A percentile compares a stretch with the other conserved stretches of the same genome.
Conservation (phyloP, 805 yeast genomes). For the Candida railenensis region DNA sequence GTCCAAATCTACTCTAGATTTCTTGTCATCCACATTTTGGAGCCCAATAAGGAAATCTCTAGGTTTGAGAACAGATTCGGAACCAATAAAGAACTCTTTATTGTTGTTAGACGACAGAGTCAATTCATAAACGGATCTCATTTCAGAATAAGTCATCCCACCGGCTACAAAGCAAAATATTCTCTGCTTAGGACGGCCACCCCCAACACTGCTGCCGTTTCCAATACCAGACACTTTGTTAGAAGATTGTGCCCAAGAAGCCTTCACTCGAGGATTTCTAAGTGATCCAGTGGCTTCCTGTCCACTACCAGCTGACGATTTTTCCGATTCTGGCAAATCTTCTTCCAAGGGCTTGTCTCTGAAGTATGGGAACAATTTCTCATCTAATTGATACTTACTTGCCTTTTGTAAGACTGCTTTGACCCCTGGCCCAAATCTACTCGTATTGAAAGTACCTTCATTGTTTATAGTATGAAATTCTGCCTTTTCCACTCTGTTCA, state of each 20-base stretch:
- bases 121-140: conserved; percentile 71
- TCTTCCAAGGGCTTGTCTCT: conserved; percentile 69
- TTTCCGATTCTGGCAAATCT: conserved; percentile 25
- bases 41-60: conserved; percentile 44
- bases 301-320: background rate
- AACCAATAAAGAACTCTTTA: conserved; percentile 72
- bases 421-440: conserved; percentile 72
- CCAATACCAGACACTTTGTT: conserved; percentile 10
- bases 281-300: conserved; percentile 43
- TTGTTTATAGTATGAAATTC: conserved; percentile 57
- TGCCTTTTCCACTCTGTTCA: conserved; percentile 46
- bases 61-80: conserved; percentile 70
- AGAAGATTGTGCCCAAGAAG: conserved; percentile 66
- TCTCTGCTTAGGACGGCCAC: conserved; percentile 51
- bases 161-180: conserved; percentile 84
- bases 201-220: conserved; percentile 4
- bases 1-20: conserved; percentile 41
- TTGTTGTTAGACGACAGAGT: conserved; percentile 53
- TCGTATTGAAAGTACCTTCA: conserved; percentile 57
- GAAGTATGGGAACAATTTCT: conserved; percentile 65
- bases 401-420: conserved; percentile 56
- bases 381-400: conserved; percentile 52
- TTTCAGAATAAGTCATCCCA: conserved; percentile 82
- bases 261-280: conserved; percentile 69
- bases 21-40: conserved; percentile 37